Percentiles rank a stretch among this genome's conserved stretches.
Evolutionary conservation across 345 rosid genomes (phyloP).

Genomic region (Conringia planisiliqua): DNA sequence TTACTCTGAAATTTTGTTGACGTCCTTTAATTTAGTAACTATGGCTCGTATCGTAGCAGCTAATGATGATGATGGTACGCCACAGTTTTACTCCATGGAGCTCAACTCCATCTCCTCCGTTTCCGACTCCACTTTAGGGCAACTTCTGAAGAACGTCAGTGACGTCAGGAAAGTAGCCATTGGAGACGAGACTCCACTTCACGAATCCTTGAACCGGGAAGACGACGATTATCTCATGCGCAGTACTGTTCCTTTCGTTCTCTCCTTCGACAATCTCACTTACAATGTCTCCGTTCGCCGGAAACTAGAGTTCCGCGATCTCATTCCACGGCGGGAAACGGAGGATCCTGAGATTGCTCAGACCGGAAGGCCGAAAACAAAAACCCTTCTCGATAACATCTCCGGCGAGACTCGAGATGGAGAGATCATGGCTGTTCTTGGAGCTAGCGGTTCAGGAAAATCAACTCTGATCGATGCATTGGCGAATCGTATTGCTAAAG

Average conservation of each 20-base stretch:
- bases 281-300: constrained; percentile 64
- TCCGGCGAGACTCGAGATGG: constrained; percentile 92
- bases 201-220: constrained; percentile 35
- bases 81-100: constrained; percentile 44
- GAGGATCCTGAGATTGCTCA: constrained; percentile 38
- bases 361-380: constrained; percentile 43
- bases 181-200: constrained; percentile 82
- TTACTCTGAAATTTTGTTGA: too few species aligned
- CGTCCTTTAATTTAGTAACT: not conserved
- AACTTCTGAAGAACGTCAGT: constrained; percentile 69
- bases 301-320: constrained; percentile 42
- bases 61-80: constrained; percentile 29
- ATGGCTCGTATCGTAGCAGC: constrained; percentile 41
- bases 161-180: constrained; percentile 56
- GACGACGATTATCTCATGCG: constrained; percentile 33
- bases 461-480: constrained; percentile 87
- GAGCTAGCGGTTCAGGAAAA: constrained; percentile 95
- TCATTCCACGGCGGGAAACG: constrained; percentile 29
- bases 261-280: constrained; percentile 69
- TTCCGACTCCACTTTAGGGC: constrained; percentile 55
- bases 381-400: constrained; percentile 75
- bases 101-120: constrained; percentile 28
- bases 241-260: constrained; percentile 62
- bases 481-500: constrained; percentile 83
- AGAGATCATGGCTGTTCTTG: constrained; percentile 84